A percentile compares a stretch with the other conserved stretches of the same genome.
Evolutionary conservation across 2,329 filamentous ascomycete species (phyloP).

Genomic region (Alternaria infectoria): DNA sequence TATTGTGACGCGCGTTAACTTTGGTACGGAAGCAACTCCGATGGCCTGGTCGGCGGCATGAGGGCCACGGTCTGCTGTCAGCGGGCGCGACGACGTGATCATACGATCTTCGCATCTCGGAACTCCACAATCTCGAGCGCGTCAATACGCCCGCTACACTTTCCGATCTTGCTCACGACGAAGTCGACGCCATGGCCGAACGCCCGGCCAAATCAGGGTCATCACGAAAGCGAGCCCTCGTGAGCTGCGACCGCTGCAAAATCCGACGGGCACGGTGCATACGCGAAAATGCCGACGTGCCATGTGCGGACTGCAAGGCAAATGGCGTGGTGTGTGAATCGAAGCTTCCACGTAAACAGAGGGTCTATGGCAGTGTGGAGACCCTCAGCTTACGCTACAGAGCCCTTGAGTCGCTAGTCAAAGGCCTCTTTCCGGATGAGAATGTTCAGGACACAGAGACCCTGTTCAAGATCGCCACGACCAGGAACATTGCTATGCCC

Average conservation of each 20-base stretch:
- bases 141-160: not conserved
- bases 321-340: slow-evolving; percentile 51
- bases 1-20: slow-evolving; percentile 3
- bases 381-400: slow-evolving; percentile 54
- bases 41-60: not conserved
- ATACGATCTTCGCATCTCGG: slow-evolving; percentile 2
- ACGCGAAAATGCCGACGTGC: slow-evolving; percentile 34
- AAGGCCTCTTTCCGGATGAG: slow-evolving; percentile 50
- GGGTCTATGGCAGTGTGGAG: slow-evolving; percentile 56
- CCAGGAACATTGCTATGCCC: slow-evolving; percentile 49
- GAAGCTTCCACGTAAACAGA: slow-evolving; percentile 53
- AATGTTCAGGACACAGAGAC: slow-evolving; percentile 49
- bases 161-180: not conserved
- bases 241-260: slow-evolving; percentile 42
- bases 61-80: slow-evolving; percentile 3
- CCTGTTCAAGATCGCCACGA: slow-evolving; percentile 49
- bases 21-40: slow-evolving; percentile 11
- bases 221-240: slow-evolving; percentile 36
- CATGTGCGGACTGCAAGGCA: slow-evolving; percentile 50
- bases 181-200: slow-evolving; percentile 15
- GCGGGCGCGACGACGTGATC: not conserved
- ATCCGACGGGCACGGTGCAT: slow-evolving; percentile 37
- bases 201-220: slow-evolving; percentile 25
- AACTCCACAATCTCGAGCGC: slow-evolving; percentile 8
- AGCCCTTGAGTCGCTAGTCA: slow-evolving; percentile 52